These are phyloP conservation scores for Cyphellophora attinorum DNA, from an alignment of 2,329 filamentous ascomycete species.

Conservation along the genomic window DNA sequence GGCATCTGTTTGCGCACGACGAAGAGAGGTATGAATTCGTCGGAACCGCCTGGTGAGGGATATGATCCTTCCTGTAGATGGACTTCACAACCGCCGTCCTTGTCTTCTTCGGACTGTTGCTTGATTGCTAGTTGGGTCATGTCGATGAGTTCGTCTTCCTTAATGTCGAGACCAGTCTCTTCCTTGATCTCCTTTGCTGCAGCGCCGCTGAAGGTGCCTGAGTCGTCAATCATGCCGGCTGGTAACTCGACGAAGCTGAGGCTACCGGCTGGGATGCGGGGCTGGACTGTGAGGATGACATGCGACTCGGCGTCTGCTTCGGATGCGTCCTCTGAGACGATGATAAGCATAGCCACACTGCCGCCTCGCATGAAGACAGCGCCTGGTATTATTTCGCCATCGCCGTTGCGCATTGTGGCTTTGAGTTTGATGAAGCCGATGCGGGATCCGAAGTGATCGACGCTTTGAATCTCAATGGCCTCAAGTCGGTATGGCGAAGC, in stretches of 20 bases:
- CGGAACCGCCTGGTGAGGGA: constrained; percentile 45
- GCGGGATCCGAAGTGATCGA: constrained; percentile 41
- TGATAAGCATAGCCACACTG: constrained; percentile 48
- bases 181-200: constrained; percentile 50
- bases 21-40: constrained; percentile 51
- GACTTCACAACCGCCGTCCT: constrained; percentile 8
- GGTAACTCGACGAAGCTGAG: constrained; percentile 48
- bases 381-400: constrained; percentile 43
- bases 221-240: constrained; percentile 51
- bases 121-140: constrained; percentile 42
- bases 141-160: constrained; percentile 41
- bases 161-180: constrained; percentile 45
- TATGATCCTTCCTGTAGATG: constrained; percentile 42
- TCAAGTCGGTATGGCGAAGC: constrained; percentile 40
- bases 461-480: constrained; percentile 43
- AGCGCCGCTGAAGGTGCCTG: constrained; percentile 42
- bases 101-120: constrained; percentile 1
- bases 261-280: constrained; percentile 46
- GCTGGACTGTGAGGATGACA: constrained; percentile 47
- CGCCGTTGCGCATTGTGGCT: constrained; percentile 42
- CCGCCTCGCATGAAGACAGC: constrained; percentile 49
- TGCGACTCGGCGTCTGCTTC: constrained; percentile 30
- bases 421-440: constrained; percentile 50
- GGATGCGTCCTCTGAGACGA: constrained; percentile 38
- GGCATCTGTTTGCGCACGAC: constrained; percentile 45